Percentiles rank a stretch among this genome's conserved stretches.
These are phyloP conservation scores for Pachyrhizus erosus DNA, from an alignment of 306 rosid species.

Conservation along the genomic window DNA sequence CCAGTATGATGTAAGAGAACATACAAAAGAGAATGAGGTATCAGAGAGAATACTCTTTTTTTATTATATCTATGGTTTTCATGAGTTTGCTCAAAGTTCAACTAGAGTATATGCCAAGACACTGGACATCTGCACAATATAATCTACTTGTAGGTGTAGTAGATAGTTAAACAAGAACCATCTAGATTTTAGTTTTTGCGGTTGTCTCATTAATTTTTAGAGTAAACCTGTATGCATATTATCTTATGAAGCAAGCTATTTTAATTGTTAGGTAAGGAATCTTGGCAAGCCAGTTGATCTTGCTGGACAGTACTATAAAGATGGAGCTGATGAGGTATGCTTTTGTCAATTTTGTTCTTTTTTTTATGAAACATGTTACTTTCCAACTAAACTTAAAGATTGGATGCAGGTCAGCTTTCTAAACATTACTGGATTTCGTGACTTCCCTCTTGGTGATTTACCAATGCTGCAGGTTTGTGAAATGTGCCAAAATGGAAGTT, in stretches of 20 bases:
- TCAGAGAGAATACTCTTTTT: conserved; percentile 7
- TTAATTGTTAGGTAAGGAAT: conserved; percentile 76
- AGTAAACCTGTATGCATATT: conserved; percentile 22
- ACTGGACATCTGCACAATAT: background rate
- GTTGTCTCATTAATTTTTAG: background rate
- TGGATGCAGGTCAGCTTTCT: conserved; percentile 81
- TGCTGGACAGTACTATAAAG: conserved; percentile 88
- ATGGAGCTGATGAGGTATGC: conserved; percentile 97
- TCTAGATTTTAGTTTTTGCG: background rate
- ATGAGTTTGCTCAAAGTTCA: background rate
- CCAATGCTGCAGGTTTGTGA: conserved; percentile 94
- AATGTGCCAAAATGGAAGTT: background rate
- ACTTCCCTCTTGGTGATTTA: conserved; percentile 97
- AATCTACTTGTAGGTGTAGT: background rate
- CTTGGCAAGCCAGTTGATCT: conserved; percentile 98
- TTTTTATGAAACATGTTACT: conserved; percentile 22
- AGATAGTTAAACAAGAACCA: background rate
- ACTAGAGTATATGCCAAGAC: background rate
- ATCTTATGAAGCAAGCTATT: conserved; percentile 39
- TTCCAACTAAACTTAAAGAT: conserved; percentile 34
- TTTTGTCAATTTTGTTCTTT: conserved; percentile 36
- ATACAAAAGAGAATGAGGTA: conserved; percentile 93
- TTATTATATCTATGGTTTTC: conserved; percentile 18
- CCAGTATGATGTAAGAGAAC: conserved; percentile 94
- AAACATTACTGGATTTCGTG: conserved; percentile 94